Conservation (phyloP, 495 filamentous ascomycete genomes). For the Hamigera avellanea region DNA sequence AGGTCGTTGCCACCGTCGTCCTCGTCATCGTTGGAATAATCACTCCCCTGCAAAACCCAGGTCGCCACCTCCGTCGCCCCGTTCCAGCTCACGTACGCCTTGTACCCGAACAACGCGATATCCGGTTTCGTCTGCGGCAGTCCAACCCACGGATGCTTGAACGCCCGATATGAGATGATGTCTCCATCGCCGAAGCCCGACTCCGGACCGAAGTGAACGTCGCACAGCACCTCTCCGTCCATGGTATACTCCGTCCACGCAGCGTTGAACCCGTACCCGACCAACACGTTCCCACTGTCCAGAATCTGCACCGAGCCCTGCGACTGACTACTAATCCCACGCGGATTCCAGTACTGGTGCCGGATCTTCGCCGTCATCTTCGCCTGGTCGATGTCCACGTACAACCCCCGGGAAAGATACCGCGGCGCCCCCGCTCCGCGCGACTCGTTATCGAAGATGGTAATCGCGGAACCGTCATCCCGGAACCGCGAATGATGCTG, state of each 20-base stretch:
- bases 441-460: constrained; percentile 24
- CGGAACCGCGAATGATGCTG: constrained; percentile 28
- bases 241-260: constrained; percentile 35
- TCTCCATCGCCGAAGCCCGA: constrained; percentile 13
- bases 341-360: constrained; percentile 21
- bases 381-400: constrained; percentile 29
- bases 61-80: constrained; percentile 28
- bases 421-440: constrained; percentile 13
- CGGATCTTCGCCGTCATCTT: constrained; percentile 25
- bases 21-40: constrained; percentile 2
- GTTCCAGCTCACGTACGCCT: constrained; percentile 28
- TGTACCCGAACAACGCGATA: constrained; percentile 15
- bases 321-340: constrained; percentile 23
- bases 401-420: constrained; percentile 25
- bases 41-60: constrained; percentile 22
- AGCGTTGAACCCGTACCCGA: constrained; percentile 37
- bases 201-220: constrained; percentile 21
- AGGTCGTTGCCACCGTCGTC: neutral
- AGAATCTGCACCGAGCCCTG: constrained; percentile 38
- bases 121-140: constrained; percentile 15
- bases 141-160: constrained; percentile 26
- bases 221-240: constrained; percentile 17
- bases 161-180: constrained; percentile 25
- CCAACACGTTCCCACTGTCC: constrained; percentile 30
- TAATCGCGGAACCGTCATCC: constrained; percentile 16